A percentile compares a stretch with the other conserved stretches of the same genome.
Conservation (phyloP, 2,329 filamentous ascomycete genomes). For the Colletotrichum sojae region DNA sequence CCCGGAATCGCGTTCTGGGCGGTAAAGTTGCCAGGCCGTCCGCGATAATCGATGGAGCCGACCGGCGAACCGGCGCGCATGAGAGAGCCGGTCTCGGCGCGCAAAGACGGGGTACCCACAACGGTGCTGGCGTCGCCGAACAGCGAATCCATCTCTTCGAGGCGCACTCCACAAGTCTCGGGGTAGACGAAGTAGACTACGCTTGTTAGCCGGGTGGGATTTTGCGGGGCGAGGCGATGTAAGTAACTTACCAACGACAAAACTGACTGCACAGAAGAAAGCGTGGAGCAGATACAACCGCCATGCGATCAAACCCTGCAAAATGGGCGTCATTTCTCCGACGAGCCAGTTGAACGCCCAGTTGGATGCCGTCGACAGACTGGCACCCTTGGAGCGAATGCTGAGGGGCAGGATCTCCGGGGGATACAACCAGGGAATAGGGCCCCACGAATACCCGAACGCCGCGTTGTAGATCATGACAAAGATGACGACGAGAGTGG, state of each 20-base stretch:
- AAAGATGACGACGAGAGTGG: slow-evolving; percentile 88
- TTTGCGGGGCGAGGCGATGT: slow-evolving; percentile 12
- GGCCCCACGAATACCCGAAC: slow-evolving; percentile 95
- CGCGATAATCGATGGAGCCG: slow-evolving; percentile 80
- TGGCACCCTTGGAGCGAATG: slow-evolving; percentile 96
- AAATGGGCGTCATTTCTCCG: slow-evolving; percentile 92
- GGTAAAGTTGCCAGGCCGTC: slow-evolving; percentile 63
- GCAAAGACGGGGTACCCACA: slow-evolving; percentile 81
- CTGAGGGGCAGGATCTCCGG: slow-evolving; percentile 98
- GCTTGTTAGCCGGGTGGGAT: slow-evolving; percentile 42
- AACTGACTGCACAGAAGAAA: slow-evolving; percentile 95
- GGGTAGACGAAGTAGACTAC: slow-evolving; percentile 97
- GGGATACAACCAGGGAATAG: slow-evolving; percentile 97
- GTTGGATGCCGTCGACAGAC: slow-evolving; percentile 94
- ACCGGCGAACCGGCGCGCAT: slow-evolving; percentile 84
- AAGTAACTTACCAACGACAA: slow-evolving; percentile 88
- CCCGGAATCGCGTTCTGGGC: slow-evolving; percentile 81
- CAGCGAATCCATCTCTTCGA: slow-evolving; percentile 96
- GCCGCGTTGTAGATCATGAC: slow-evolving; percentile 99
- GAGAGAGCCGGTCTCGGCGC: slow-evolving; percentile 83
- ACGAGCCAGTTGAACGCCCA: slow-evolving; percentile 99
- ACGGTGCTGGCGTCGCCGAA: slow-evolving; percentile 94
- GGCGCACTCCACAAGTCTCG: slow-evolving; percentile 92
- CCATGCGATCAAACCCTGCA: slow-evolving; percentile 95
- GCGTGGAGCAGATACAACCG: slow-evolving; percentile 94